A percentile compares a stretch with the other conserved stretches of the same genome.
Evolutionary conservation across 2,329 filamentous ascomycete species (phyloP).

Genomic region (Trichoderma simmonsii): DNA sequence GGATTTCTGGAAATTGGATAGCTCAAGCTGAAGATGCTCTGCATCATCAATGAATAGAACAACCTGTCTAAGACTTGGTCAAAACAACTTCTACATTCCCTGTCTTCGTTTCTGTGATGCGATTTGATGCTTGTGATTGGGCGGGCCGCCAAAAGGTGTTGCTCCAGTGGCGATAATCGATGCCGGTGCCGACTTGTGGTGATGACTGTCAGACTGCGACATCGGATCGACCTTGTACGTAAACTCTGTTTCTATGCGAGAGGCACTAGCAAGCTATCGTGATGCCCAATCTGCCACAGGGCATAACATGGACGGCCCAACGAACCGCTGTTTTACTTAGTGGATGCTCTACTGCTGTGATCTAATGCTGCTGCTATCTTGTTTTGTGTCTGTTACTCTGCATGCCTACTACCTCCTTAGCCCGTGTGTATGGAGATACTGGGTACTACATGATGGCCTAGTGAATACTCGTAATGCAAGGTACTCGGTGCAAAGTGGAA

Average conservation of each 20-base stretch:
- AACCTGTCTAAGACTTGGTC: constrained; percentile 8
- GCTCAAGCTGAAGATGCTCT: constrained; percentile 2
- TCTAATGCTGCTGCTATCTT: background rate
- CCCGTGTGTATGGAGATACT: background rate
- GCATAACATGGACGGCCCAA: background rate
- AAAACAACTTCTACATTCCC: background rate
- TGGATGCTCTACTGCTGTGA: background rate
- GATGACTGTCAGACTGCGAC: background rate
- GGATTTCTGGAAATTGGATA: constrained; percentile 6
- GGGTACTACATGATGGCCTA: background rate
- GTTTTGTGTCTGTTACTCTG: background rate
- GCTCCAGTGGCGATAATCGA: background rate
- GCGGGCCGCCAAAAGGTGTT: background rate
- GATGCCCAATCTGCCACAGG: background rate
- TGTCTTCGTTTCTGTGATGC: constrained; percentile 5
- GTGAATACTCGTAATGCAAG: background rate
- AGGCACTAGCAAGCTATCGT: background rate
- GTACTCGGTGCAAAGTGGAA: background rate
- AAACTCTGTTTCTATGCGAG: background rate
- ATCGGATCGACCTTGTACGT: constrained; percentile 4
- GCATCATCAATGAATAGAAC: constrained; percentile 14
- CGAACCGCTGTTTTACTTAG: background rate
- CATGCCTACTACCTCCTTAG: background rate
- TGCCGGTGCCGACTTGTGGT: background rate
- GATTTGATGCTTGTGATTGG: background rate